Conservation (phyloP, 495 filamentous ascomycete species). For the Neurospora sp. region DNA sequence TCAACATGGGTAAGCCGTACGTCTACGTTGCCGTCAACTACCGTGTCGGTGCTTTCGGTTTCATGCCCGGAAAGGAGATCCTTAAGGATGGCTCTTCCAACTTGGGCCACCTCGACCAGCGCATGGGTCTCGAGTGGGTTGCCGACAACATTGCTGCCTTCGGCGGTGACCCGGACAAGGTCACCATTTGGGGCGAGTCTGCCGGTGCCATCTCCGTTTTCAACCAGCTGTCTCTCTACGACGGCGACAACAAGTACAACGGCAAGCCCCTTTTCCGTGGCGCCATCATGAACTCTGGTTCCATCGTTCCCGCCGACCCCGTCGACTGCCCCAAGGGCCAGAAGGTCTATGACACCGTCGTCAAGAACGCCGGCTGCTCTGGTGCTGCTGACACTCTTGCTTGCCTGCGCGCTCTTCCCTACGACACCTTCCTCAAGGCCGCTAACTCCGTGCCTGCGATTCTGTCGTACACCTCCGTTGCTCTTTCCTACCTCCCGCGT, state of each 20-base stretch:
- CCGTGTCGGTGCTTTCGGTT: slow-evolving; percentile 50
- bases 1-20: slow-evolving; percentile 48
- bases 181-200: slow-evolving; percentile 66
- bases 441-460: slow-evolving; percentile 57
- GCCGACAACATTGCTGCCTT: slow-evolving; percentile 57
- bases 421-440: slow-evolving; percentile 50
- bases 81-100: slow-evolving; percentile 52
- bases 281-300: slow-evolving; percentile 65
- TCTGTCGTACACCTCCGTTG: slow-evolving; percentile 51
- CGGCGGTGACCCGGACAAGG: slow-evolving; percentile 54
- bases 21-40: slow-evolving; percentile 57
- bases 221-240: slow-evolving; percentile 59
- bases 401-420: slow-evolving; percentile 52
- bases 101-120: slow-evolving; percentile 56
- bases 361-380: slow-evolving; percentile 49
- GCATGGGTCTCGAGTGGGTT: slow-evolving; percentile 54
- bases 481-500: slow-evolving; percentile 55
- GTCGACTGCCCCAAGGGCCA: slow-evolving; percentile 57
- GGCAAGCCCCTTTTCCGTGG: slow-evolving; percentile 58
- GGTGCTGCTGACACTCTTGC: slow-evolving; percentile 43
- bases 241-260: slow-evolving; percentile 60
- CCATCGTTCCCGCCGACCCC: slow-evolving; percentile 49
- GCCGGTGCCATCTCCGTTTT: slow-evolving; percentile 64
- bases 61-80: slow-evolving; percentile 53
- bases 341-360: slow-evolving; percentile 52